Evolutionary conservation across 2,329 filamentous ascomycete genomes (phyloP).

Genomic region (Stachybotrys chlorohalonatus): DNA sequence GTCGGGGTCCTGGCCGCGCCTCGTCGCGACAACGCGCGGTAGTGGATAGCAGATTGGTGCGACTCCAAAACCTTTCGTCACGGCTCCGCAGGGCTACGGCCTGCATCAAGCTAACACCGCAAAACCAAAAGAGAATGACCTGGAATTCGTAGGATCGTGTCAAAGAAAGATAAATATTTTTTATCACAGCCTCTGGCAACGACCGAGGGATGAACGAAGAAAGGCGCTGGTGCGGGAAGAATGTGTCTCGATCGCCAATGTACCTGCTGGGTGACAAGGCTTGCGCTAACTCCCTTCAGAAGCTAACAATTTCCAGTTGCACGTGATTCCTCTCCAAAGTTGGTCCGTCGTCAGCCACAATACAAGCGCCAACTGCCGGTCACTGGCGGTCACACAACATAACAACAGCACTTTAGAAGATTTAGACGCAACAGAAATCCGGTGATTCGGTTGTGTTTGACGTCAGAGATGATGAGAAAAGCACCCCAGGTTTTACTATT

Average conservation of each 20-base stretch:
- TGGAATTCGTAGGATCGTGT: background rate
- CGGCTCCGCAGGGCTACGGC: conserved; percentile 20
- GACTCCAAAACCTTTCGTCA: conserved; percentile 29
- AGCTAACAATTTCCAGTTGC: conserved; percentile 6
- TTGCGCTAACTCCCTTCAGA: conserved; percentile 17
- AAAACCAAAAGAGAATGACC: background rate
- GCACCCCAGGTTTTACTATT: too few species aligned
- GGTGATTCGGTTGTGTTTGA: too few species aligned
- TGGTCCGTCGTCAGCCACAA: too few species aligned
- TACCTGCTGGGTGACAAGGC: conserved; percentile 16
- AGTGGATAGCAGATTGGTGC: conserved; percentile 25
- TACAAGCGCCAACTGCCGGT: background rate
- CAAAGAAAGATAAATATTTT: conserved; percentile 5
- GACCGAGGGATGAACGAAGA: conserved; percentile 16
- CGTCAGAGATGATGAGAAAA: too few species aligned
- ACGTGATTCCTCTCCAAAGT: conserved; percentile 17
- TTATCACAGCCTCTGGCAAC: conserved; percentile 11
- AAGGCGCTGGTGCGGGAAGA: conserved; percentile 23
- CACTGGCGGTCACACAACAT: background rate
- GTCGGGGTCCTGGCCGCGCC: conserved; percentile 21
- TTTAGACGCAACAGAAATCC: too few species aligned
- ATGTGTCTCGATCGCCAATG: conserved; percentile 28
- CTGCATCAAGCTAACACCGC: conserved; percentile 21
- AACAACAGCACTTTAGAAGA: too few species aligned
- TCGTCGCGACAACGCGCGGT: conserved; percentile 30